Base-by-base conservation (phyloP, 352 stramenopile species). In the Phytophthora chlamydospora region DNA sequence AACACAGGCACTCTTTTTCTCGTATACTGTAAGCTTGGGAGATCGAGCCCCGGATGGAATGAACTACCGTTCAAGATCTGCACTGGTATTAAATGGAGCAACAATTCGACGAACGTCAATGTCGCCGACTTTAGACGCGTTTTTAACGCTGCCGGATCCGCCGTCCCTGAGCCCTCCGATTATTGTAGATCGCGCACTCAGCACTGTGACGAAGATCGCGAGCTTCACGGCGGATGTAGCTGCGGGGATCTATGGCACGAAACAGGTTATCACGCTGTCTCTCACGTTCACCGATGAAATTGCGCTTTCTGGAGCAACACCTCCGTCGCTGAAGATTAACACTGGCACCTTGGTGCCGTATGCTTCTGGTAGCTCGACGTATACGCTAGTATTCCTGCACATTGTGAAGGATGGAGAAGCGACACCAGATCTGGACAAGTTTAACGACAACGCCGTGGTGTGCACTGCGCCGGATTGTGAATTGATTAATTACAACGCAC, bases 221-320 rank as follows among this genome's bases (percentile, higher is more conserved):
- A 67, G 50, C 7, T 59, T 94, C 3, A 71, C 66, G 8, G 77
- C 77, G 2, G 80, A 94, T 46, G 58, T 86, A 2, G 11, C 45
- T 3, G 50, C 71, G 5, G 87, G 80, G 0, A 72, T 80, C 1
- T 96, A 93, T 34, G 87, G 87, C 13, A 71, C 66, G 3, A 89
- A 91, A 19, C 83, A 94, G 52, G 70, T 91, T 19, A 85, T 96
- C 33, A 78, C 71, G 11, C 67, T 94, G 34, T 77, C 71, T 7
- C 53, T 96, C 34, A 80, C 61, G 4, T 93, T 94, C 47, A 87
- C 87, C 0, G 85, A 94, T 41, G 82, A 91, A 68, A 82, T 96
- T n/a, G 65, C 50, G 19, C 64, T 94, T 16, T 70, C 78, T 34
- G 71, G 80, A 16, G 60, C 75, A 7, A 42, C 27, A 19, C 71